These are phyloP conservation scores for Cyamopsis tetragonoloba DNA, from an alignment of 306 rosid species.

Conservation along the genomic window DNA sequence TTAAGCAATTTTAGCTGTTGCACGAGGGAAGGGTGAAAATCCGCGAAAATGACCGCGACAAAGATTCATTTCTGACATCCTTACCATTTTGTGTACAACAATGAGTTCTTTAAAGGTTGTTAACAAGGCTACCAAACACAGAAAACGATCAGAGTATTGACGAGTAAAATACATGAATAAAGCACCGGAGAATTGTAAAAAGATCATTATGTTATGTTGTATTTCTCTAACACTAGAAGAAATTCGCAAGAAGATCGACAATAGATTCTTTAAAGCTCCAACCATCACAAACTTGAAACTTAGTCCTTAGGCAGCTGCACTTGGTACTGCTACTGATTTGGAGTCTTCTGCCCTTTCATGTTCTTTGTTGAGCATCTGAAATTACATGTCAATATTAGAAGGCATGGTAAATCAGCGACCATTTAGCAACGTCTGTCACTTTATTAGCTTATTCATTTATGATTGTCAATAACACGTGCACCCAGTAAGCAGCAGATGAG, in stretches of 20 bases:
- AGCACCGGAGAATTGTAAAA: slow-evolving; percentile 1
- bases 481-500: neutral
- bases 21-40: neutral
- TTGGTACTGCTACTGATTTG: slow-evolving; percentile 34
- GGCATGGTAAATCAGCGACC: neutral
- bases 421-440: neutral
- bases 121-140: slow-evolving; percentile 24
- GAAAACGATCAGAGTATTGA: neutral
- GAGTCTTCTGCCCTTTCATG: slow-evolving; percentile 53
- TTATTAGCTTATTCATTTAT: neutral
- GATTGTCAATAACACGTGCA: neutral
- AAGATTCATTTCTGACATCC: neutral
- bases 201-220: slow-evolving; percentile 26
- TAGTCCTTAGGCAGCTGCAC: slow-evolving; percentile 35
- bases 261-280: neutral
- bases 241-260: slow-evolving; percentile 1
- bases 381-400: slow-evolving; percentile 19
- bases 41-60: neutral
- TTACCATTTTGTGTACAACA: neutral
- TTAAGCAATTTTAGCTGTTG: neutral
- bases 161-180: neutral
- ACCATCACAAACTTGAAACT: neutral
- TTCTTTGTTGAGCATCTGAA: slow-evolving; percentile 55
- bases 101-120: neutral
- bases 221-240: slow-evolving; percentile 27